Evolutionary conservation across 768 basidiomycete genomes (phyloP), one percentile per base, ranked within the genome.

Genomic region (Mycena venus): DNA sequence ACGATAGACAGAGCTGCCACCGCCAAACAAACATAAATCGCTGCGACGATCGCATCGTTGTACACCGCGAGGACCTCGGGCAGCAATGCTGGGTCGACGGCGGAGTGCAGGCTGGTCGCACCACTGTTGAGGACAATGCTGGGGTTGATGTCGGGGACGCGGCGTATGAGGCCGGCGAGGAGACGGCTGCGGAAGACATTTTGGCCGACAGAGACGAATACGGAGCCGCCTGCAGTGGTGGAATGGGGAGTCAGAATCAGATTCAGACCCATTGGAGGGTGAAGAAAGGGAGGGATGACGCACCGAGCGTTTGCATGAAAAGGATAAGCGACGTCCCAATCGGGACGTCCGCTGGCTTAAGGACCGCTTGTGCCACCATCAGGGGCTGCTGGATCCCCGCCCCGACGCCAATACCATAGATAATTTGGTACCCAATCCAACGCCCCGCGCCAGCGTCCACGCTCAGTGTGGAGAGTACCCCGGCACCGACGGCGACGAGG

Each of bases 401-500:
- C 11, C 85, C 85, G 15, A 81, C 70, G 11, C 85, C 85, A 21
- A 82, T 66, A 5, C 81, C 81, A 12, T 74, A 73, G 9, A 80
- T 58, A 21, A 82, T 59, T 65, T 82, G 78, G 60, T 69, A 78
- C 3, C 75, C 73, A 25, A 81, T 74, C 74, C 75, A 79, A 14
- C 55, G 65, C 8, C 68, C 70, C 27, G 77, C 62, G 2, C 70
- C 67, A 27, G 78, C 80, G 34, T 82, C 49, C 2, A 73, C 74
- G 4, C 75, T 68, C 31, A 87, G 72, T 0, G 83, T 77, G 6
- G 80, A 82, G 29, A 89, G 63, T 0, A 88, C 61, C 6, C 84
- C 84, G 23, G 84, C 79, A 8, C 87, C 85, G 44, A 86, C 44
- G 42, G 83, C 64, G 15, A 80, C 75, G 11, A 86, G 49, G 2